A percentile compares a stretch with the other conserved stretches of the same genome.
These are phyloP conservation scores for Schwanniomyces yamadae DNA, from an alignment of 805 yeast genomes.

Conservation along the genomic window DNA sequence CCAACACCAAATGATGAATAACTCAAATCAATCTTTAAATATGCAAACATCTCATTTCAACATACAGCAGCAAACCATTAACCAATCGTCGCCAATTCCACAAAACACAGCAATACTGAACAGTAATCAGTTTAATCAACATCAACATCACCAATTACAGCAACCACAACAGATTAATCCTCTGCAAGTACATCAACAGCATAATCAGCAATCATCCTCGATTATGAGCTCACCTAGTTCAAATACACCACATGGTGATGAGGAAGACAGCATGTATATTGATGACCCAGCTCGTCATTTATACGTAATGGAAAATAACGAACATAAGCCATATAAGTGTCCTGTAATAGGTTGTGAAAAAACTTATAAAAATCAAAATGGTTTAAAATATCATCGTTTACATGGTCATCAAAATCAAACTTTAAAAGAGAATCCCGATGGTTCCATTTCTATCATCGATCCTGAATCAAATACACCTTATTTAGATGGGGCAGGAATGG, in stretches of 20 bases:
- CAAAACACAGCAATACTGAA: slow-evolving; percentile 7
- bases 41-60: slow-evolving; percentile 21
- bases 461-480: slow-evolving; percentile 88
- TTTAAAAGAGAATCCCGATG: slow-evolving; percentile 85
- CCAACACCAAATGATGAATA: slow-evolving; percentile 6
- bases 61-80: slow-evolving; percentile 22
- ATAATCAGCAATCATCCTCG: slow-evolving; percentile 10
- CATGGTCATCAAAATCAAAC: slow-evolving; percentile 98
- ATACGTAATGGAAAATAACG: slow-evolving; percentile 88
- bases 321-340: slow-evolving; percentile 92
- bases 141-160: slow-evolving; percentile 16
- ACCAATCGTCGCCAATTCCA: slow-evolving; percentile 14
- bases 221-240: slow-evolving; percentile 17
- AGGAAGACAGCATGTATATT: slow-evolving; percentile 73
- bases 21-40: slow-evolving; percentile 12
- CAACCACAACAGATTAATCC: slow-evolving; percentile 15
- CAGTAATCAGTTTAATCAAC: slow-evolving; percentile 5
- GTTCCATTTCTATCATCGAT: slow-evolving; percentile 87
- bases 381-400: slow-evolving; percentile 88
- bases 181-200: slow-evolving; percentile 14
- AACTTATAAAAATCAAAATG: slow-evolving; percentile 96
- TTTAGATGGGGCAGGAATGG: slow-evolving; percentile 91
- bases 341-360: slow-evolving; percentile 98
- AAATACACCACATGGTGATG: slow-evolving; percentile 45
- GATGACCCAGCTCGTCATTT: slow-evolving; percentile 96